phyloP scores from a whole-genome alignment of 352 stramenopile genomes.

The Phytophthora quininea region DNA sequence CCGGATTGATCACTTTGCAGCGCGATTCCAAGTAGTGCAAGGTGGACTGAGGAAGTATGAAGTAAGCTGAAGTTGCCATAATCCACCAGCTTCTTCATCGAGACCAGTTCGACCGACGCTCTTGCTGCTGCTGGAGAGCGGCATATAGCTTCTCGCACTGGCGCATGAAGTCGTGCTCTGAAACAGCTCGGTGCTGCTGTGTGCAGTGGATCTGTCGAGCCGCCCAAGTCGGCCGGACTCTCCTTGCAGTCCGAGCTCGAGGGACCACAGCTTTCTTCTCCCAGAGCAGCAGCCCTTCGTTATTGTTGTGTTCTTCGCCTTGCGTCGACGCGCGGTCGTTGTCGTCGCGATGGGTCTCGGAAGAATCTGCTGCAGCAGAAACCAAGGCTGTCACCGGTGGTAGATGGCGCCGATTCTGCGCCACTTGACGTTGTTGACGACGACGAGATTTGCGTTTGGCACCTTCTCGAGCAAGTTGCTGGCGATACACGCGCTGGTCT shows the following conservation, averaged over 20 bases:
- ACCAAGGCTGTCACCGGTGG: constrained; percentile 13
- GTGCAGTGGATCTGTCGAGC: constrained; percentile 27
- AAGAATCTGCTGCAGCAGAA: not conserved
- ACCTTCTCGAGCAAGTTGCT: constrained; percentile 47
- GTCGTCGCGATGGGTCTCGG: constrained; percentile 7
- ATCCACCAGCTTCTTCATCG: too few relatives aligned
- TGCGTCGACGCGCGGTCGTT: not conserved
- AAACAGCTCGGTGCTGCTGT: constrained; percentile 14
- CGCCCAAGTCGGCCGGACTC: constrained; percentile 19
- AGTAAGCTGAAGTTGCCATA: too few relatives aligned
- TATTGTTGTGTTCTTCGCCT: constrained; percentile 2
- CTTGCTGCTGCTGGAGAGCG: constrained; percentile 20
- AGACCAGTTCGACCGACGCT: constrained; percentile 6
- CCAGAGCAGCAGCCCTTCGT: constrained; percentile 26
- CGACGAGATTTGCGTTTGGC: constrained; percentile 48
- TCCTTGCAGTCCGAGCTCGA: constrained; percentile 5
- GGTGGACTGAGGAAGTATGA: too few relatives aligned
- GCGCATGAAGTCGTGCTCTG: constrained; percentile 23
- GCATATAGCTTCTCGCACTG: constrained; percentile 31
- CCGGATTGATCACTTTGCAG: too few relatives aligned
- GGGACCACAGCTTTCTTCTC: constrained; percentile 26
- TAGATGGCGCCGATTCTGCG: constrained; percentile 13
- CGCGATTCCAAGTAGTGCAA: too few relatives aligned
- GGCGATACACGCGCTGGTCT: constrained; percentile 57
- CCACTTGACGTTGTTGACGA: constrained; percentile 36